Evolutionary conservation across 2,329 filamentous ascomycete genomes (phyloP).

Genomic region (Diaporthe ampelina): DNA sequence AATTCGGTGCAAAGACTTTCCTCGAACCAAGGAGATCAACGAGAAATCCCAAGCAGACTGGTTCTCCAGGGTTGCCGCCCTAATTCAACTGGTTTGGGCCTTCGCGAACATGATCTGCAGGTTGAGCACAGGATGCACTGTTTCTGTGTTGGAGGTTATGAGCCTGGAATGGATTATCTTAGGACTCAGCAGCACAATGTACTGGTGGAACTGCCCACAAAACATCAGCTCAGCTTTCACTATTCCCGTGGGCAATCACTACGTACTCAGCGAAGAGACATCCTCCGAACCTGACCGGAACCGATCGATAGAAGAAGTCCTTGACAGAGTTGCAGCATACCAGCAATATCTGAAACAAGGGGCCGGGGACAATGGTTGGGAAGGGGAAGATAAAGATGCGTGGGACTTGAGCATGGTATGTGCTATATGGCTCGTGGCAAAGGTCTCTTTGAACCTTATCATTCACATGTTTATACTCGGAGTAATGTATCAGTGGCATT

Average conservation of each 20-base stretch:
- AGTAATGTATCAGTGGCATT: too few species aligned
- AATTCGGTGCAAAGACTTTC: background rate
- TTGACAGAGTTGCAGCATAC: background rate
- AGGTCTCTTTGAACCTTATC: too few species aligned
- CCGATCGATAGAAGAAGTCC: background rate
- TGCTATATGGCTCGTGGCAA: too few species aligned
- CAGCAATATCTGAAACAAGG: too few species aligned
- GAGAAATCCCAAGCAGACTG: background rate
- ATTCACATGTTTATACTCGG: too few species aligned
- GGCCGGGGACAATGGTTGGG: too few species aligned
- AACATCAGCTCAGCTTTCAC: background rate
- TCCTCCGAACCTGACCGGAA: too few species aligned
- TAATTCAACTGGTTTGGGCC: background rate
- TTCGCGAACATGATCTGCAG: background rate
- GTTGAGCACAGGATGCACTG: accelerated
- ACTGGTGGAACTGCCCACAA: background rate
- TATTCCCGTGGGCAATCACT: background rate
- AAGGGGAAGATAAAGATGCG: too few species aligned
- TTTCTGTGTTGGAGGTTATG: background rate
- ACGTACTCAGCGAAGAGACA: background rate
- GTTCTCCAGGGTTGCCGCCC: background rate
- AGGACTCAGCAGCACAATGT: accelerated
- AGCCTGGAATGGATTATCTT: background rate
- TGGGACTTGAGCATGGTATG: too few species aligned
- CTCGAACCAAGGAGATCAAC: background rate